These are phyloP conservation scores for Byssoonygena ceratinophila DNA, from an alignment of 2,329 filamentous ascomycete species.

Conservation along the genomic window DNA sequence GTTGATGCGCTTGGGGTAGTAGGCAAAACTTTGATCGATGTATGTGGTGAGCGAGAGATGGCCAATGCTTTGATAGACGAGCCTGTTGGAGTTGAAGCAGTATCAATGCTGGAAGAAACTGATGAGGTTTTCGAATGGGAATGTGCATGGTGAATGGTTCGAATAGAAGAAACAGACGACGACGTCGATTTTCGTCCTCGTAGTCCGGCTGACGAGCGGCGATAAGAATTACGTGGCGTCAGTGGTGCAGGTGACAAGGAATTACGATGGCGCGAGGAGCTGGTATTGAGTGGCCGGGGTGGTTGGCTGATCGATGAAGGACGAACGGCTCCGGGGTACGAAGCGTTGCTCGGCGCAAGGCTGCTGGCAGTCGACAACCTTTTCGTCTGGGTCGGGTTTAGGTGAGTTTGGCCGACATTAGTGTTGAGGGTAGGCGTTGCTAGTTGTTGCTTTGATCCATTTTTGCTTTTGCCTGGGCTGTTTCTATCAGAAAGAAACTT, in stretches of 20 bases:
- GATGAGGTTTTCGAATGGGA: conserved; percentile 91
- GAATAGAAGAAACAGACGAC: conserved; percentile 84
- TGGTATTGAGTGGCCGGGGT: conserved; percentile 29
- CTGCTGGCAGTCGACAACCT: conserved; percentile 35
- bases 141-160: conserved; percentile 80
- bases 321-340: conserved; percentile 32
- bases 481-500: conserved; percentile 32
- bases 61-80: conserved; percentile 40
- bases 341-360: conserved; percentile 34
- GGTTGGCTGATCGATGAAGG: conserved; percentile 32
- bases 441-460: conserved; percentile 24
- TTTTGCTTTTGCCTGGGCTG: conserved; percentile 30
- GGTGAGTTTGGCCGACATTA: conserved; percentile 21
- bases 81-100: conserved; percentile 57
- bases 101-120: conserved; percentile 69
- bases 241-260: conserved; percentile 78
- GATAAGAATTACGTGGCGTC: conserved; percentile 76
- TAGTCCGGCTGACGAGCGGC: conserved; percentile 70
- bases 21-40: conserved; percentile 89
- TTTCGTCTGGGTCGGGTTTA: conserved; percentile 32
- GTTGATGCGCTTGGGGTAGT: conserved; percentile 65
- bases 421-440: conserved; percentile 19
- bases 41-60: conserved; percentile 63
- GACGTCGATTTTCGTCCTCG: conserved; percentile 91
- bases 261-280: conserved; percentile 44